phyloP scores from a whole-genome alignment of 2,329 filamentous ascomycete species.

The Sporothrix mexicana region DNA sequence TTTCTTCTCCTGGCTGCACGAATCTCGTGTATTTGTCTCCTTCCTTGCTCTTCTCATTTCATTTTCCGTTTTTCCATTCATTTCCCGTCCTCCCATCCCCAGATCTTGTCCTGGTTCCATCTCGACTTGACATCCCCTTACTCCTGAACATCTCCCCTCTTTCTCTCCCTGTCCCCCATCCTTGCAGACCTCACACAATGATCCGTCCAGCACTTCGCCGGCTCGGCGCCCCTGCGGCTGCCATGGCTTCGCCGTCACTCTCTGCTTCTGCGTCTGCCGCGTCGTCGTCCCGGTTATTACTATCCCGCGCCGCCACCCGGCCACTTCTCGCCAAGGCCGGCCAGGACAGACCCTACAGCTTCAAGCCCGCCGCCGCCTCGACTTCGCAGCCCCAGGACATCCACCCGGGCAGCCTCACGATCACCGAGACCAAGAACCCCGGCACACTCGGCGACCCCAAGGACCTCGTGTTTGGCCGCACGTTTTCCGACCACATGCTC shows the following conservation, averaged over 20 bases:
- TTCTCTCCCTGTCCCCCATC: conserved; percentile 19
- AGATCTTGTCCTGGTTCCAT: neutral
- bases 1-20: conserved; percentile 14
- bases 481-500: conserved; percentile 98
- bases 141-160: conserved; percentile 20
- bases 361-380: conserved; percentile 57
- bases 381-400: conserved; percentile 66
- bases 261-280: conserved; percentile 6
- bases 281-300: conserved; percentile 33
- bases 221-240: conserved; percentile 44
- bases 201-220: conserved; percentile 54
- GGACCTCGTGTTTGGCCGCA: conserved; percentile 86
- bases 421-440: conserved; percentile 76
- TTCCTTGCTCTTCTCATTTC: neutral
- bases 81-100: neutral
- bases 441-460: conserved; percentile 75
- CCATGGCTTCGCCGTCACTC: conserved; percentile 37
- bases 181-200: conserved; percentile 45
- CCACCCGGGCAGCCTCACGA: conserved; percentile 75
- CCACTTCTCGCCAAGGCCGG: conserved; percentile 42
- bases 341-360: conserved; percentile 57
- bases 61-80: neutral
- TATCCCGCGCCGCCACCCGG: conserved; percentile 33
- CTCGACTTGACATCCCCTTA: neutral
- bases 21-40: neutral